Percentiles rank a stretch among this genome's conserved stretches.
Conservation (phyloP, 2,329 filamentous ascomycete species). For the Tympanopsis confertula region DNA sequence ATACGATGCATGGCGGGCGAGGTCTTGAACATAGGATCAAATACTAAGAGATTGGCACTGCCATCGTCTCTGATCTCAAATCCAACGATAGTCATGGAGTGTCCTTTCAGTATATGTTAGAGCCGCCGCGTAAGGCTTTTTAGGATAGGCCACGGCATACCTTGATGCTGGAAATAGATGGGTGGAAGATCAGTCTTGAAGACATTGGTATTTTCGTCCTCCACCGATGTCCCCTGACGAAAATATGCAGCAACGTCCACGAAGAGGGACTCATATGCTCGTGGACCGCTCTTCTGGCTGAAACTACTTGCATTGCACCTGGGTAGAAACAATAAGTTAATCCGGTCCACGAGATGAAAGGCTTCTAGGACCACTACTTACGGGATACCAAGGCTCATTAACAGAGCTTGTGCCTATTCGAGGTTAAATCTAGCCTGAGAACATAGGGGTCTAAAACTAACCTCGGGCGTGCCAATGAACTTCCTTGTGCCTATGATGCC, state of each 20-base stretch:
- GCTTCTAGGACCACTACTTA: slow-evolving; percentile 31
- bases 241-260: slow-evolving; percentile 67
- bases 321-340: not conserved
- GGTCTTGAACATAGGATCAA: slow-evolving; percentile 53
- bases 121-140: not conserved
- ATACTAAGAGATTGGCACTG: slow-evolving; percentile 63
- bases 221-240: slow-evolving; percentile 34
- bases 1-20: not conserved
- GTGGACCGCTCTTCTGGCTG: not conserved
- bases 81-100: slow-evolving; percentile 83
- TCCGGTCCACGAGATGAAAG: not conserved
- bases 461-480: slow-evolving; percentile 88
- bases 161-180: slow-evolving; percentile 79
- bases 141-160: slow-evolving; percentile 21
- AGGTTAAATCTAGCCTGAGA: too few species aligned
- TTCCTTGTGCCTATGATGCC: slow-evolving; percentile 78
- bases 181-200: slow-evolving; percentile 63
- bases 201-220: slow-evolving; percentile 41
- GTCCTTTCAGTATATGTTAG: slow-evolving; percentile 35
- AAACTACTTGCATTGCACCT: slow-evolving; percentile 55
- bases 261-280: slow-evolving; percentile 40
- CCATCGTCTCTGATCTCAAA: slow-evolving; percentile 61
- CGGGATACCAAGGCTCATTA: slow-evolving; percentile 57
- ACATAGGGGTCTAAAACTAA: too few species aligned
- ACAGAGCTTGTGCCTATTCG: slow-evolving; percentile 73